Conservation (phyloP, 306 rosid genomes). For the Castanea crenata region DNA sequence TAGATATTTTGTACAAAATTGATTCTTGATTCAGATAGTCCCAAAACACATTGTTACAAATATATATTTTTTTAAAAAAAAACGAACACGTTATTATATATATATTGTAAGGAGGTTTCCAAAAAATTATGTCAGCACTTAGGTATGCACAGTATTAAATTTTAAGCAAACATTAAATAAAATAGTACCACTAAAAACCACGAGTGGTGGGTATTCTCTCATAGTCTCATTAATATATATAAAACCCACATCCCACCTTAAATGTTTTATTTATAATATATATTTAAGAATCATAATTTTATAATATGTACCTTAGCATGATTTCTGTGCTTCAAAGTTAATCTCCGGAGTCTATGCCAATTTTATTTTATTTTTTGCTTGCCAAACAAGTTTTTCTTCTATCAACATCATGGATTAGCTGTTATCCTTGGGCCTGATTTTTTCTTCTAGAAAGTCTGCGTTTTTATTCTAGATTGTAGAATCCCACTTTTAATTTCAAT, state of each 20-base stretch:
- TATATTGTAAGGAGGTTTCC: neutral
- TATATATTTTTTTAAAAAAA: neutral
- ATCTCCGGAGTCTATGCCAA: neutral
- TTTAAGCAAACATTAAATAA: neutral
- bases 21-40: neutral
- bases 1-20: neutral
- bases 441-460: slow-evolving; percentile 45
- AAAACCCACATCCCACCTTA: neutral
- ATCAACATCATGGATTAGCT: neutral
- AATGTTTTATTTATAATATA: neutral
- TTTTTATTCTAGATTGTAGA: slow-evolving; percentile 8
- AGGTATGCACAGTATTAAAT: neutral
- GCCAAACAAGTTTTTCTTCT: neutral
- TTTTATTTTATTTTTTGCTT: neutral
- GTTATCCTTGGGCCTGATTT: neutral
- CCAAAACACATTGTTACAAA: too few relatives aligned
- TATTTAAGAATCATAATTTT: neutral
- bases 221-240: too few relatives aligned
- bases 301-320: neutral
- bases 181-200: neutral
- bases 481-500: neutral
- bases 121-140: neutral
- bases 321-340: neutral
- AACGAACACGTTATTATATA: neutral
- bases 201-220: too few relatives aligned